Conservation (phyloP, 176 grass and related monocot genomes). For the Oryza coarctata region DNA sequence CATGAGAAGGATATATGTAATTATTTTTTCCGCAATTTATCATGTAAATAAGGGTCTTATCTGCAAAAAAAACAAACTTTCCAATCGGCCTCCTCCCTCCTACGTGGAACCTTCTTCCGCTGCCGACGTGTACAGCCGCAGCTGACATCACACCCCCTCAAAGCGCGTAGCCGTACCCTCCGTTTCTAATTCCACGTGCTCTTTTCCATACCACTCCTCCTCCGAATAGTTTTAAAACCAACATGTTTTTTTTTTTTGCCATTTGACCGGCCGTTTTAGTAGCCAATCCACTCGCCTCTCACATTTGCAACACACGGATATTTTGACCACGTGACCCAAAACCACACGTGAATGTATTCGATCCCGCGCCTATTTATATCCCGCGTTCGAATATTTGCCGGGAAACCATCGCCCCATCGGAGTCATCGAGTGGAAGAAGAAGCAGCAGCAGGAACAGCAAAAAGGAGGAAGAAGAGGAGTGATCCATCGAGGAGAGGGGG, state of each 20-base stretch:
- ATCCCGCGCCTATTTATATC: conserved; percentile 43
- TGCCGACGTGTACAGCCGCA: conserved; percentile 6
- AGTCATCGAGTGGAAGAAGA: background rate
- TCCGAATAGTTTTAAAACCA: background rate
- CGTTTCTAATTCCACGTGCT: background rate
- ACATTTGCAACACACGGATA: background rate
- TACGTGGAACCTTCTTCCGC: conserved; percentile 38
- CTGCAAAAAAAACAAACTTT: background rate
- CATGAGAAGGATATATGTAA: too few relatives aligned
- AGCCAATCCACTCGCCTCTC: background rate
- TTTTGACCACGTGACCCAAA: conserved; percentile 56
- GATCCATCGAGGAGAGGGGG: background rate
- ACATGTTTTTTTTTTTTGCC: conserved; percentile 10
- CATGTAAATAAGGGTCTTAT: background rate
- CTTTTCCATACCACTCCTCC: background rate
- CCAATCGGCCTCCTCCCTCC: background rate
- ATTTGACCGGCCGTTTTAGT: conserved; percentile 45
- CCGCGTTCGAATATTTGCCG: conserved; percentile 10
- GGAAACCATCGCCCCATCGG: background rate
- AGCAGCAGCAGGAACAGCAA: background rate
- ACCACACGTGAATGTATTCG: background rate
- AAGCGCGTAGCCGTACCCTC: conserved; percentile 25
- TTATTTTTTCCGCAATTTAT: too few relatives aligned
- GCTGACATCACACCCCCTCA: background rate
- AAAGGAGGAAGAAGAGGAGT: too few relatives aligned